Base-by-base conservation (phyloP, 2,329 filamentous ascomycete species). In the Huntiella bhutanensis region DNA sequence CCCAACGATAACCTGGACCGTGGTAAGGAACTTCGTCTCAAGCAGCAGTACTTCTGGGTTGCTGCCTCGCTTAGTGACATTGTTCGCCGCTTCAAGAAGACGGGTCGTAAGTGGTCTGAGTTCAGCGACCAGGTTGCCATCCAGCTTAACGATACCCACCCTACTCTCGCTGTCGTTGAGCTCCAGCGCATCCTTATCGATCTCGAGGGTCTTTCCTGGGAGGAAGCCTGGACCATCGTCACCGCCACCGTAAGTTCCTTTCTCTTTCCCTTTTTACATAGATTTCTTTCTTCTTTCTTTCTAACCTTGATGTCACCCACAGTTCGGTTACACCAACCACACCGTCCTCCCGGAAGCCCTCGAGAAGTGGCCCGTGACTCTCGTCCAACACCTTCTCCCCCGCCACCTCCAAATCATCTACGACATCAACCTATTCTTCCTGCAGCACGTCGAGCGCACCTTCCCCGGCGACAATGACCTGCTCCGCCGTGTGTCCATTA, bases 11-110 rank as follows among this genome's bases (percentile, higher is more conserved):
- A 94, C 63, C 74, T 98, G 39, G 88, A 96, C 54, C 76, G 86
- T 53, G 91, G 91, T 52, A 98, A 98, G 64, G 91, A 98, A 68
- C 76, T 98, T 52, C 84, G 91, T 46, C 65, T 98, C 62, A 98
- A 98, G 73, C 91, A 98, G 63, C 91, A 98, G 62, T 98, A 98
- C 71, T 98, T 98, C 67, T 98, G 91, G 91, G 93, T 94, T 58
- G 87, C 91, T 45, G 91, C 91, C 12, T 98, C 91, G 12, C 72
- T 98, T 3, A 85, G 85, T 58, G 91, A 98, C 57, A 98, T 98
- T 59, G 82, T 98, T 50, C 82, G 91, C 49, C 80, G 91, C 49
- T 98, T 96, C 77, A 98, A 96, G 71, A 98, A 96, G 73, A 78
- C 85, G 13, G 86, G 84, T 67, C 79, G 88, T 52, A 67, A 80